phyloP scores from a whole-genome alignment of 1,139 yeast genomes.

The Hemisphaericaspora lyxosophila region DNA sequence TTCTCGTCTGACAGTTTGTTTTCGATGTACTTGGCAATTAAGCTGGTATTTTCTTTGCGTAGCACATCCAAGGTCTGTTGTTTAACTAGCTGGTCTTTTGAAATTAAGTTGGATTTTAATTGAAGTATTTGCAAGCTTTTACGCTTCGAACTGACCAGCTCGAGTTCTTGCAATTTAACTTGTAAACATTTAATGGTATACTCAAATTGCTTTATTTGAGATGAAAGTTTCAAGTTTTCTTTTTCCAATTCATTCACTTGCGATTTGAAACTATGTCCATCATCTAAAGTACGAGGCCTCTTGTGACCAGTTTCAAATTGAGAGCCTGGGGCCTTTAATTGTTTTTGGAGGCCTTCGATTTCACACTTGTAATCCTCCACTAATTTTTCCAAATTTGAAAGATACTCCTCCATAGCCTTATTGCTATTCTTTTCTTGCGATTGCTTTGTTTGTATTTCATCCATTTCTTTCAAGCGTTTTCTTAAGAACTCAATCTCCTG shows the following conservation, averaged over 20 bases:
- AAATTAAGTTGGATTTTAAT: constrained; percentile 66
- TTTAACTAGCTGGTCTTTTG: constrained; percentile 63
- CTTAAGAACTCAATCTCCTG: constrained; percentile 64
- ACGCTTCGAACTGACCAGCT: constrained; percentile 29
- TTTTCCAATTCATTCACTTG: constrained; percentile 37
- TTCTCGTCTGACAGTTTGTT: constrained; percentile 14
- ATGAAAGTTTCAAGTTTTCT: constrained; percentile 41
- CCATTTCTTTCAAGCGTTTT: constrained; percentile 37
- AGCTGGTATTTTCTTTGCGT: constrained; percentile 59
- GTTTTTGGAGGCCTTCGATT: constrained; percentile 42
- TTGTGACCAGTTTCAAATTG: constrained; percentile 22
- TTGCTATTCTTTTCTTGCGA: constrained; percentile 16
- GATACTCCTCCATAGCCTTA: constrained; percentile 34
- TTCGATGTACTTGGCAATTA: constrained; percentile 31
- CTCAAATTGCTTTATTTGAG: constrained; percentile 37
- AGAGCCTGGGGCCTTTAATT: constrained; percentile 8
- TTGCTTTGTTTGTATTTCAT: constrained; percentile 24
- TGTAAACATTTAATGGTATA: constrained; percentile 30
- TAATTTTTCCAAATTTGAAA: constrained; percentile 47
- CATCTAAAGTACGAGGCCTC: constrained; percentile 25
- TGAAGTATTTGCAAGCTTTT: constrained; percentile 56
- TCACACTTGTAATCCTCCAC: constrained; percentile 61
- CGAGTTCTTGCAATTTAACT: constrained; percentile 32
- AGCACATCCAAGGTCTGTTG: constrained; percentile 52
- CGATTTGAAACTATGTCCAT: constrained; percentile 22